These are phyloP conservation scores for Teunomyces panamensis DNA, from an alignment of 805 yeast genomes.

Conservation along the genomic window DNA sequence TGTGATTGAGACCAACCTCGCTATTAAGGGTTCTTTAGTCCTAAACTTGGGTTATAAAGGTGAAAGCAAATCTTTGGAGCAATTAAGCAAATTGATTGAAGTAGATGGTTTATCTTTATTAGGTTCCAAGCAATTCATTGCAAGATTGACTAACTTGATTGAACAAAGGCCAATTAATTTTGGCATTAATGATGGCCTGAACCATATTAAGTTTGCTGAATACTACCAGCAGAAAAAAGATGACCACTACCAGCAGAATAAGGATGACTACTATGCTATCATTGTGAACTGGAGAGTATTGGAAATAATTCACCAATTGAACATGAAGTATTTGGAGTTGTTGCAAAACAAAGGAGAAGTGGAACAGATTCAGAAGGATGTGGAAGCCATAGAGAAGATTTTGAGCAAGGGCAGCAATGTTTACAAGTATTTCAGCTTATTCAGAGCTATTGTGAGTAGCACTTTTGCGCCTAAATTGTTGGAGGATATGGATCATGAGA, in stretches of 20 bases:
- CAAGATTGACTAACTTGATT: constrained; percentile 28
- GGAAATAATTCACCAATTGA: constrained; percentile 32
- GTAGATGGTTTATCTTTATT: constrained; percentile 33
- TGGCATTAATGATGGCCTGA: constrained; percentile 24
- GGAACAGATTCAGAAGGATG: constrained; percentile 12
- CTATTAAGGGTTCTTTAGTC: constrained; percentile 23
- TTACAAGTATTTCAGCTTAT: constrained; percentile 14
- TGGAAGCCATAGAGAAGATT: constrained; percentile 14
- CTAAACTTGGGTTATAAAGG: constrained; percentile 31
- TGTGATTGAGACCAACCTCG: constrained; percentile 22
- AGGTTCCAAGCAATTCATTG: constrained; percentile 22
- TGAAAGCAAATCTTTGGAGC: constrained; percentile 16
- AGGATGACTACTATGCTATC: constrained; percentile 22
- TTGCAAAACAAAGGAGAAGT: constrained; percentile 9
- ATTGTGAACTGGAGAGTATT: constrained; percentile 36
- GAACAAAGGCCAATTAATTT: constrained; percentile 20
- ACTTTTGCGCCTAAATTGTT: constrained; percentile 15
- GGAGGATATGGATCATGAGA: constrained; percentile 13
- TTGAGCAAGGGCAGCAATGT: constrained; percentile 7
- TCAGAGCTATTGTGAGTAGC: constrained; percentile 16
- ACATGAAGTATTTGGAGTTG: constrained; percentile 23
- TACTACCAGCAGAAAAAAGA: constrained; percentile 13
- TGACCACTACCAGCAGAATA: constrained; percentile 22
- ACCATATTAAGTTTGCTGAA: constrained; percentile 31
- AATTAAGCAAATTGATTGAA: constrained; percentile 24